These are phyloP conservation scores for Aspergillus heteromorphus DNA, from an alignment of 495 filamentous ascomycete genomes.

Conservation along the genomic window DNA sequence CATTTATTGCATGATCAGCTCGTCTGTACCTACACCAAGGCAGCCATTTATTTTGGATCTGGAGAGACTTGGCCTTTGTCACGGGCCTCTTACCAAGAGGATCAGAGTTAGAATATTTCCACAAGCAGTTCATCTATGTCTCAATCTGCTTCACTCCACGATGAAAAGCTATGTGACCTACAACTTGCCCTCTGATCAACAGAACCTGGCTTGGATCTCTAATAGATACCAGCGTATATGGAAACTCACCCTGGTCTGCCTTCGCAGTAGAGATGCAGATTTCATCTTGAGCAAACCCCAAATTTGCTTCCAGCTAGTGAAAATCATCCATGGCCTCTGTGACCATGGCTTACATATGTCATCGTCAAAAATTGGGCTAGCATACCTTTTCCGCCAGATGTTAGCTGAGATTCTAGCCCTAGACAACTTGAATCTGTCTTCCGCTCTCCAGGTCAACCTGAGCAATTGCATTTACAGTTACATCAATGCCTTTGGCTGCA, in stretches of 20 bases:
- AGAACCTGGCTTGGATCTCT: constrained; percentile 30
- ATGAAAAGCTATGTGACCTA: constrained; percentile 2
- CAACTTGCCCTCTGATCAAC: constrained; percentile 19
- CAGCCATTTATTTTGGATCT: constrained; percentile 30
- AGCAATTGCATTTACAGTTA: constrained; percentile 23
- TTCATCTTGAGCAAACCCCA: constrained; percentile 14
- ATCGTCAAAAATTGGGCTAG: constrained; percentile 23
- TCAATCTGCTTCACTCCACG: constrained; percentile 27
- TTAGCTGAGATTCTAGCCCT: constrained; percentile 24
- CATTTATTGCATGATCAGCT: constrained; percentile 3
- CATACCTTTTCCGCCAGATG: constrained; percentile 24
- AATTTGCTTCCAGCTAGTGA: constrained; percentile 23
- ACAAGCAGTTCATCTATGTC: constrained; percentile 19
- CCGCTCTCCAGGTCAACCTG: constrained; percentile 24
- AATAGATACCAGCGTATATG: constrained; percentile 37
- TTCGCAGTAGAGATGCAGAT: constrained; percentile 15
- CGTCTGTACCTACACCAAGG: constrained; percentile 22
- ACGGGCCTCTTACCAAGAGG: constrained; percentile 21
- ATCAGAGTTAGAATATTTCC: constrained; percentile 22
- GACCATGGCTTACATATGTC: constrained; percentile 10
- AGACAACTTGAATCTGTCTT: constrained; percentile 12
- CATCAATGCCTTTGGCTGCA: constrained; percentile 5
- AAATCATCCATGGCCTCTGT: constrained; percentile 15
- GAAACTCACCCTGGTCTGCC: constrained; percentile 24
- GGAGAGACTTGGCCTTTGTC: constrained; percentile 28